Evolutionary conservation across 192 early-diverging fungal genomes (phyloP), one percentile per base, ranked within the genome.

Genomic region (Coemansia sp.): DNA sequence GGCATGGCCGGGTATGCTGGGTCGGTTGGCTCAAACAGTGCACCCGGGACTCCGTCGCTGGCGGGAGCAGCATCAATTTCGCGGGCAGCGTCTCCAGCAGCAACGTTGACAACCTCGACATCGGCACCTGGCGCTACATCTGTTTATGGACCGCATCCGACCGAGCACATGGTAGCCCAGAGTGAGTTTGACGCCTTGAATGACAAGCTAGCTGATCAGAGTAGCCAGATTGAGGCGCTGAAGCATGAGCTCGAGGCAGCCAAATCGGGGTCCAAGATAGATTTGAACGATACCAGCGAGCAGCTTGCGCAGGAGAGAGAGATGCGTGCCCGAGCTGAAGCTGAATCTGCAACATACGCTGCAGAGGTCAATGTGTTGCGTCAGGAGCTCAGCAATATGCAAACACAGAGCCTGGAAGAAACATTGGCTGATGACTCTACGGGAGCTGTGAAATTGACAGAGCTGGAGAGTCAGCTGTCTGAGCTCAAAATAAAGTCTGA

Each of bases 121-220:
- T 27, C 60, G 1, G 60, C 47, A 19, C 39, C 23, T 13, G 47
- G 11, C 53, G 59, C 65, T 4, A 23, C 8, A 14, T 57, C 58
- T 24, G 57, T 29, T 37, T 2, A 12, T 16, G 10, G 29, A 2
- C 24, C 50, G 1, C 32, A 51, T n/a, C 19, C 32, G 4, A 26
- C 13, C 20, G 71, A 63, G 63, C 59, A 55, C 0, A 54, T 32
- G 16, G 64, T 75, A 0, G 45, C 74, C 13, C 69, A 64, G 38
- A 61, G 65, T 29, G 69, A 82, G 64, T 45, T 73, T 20, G 72
- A 74, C 4, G 66, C 57, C 1, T 39, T 82, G 2, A 63, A 54
- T 4, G 61, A 54, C 26, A 62, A 60, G 22, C 49, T 85, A 12
- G 54, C 19, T 2, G 71, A 76, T 26, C 68, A 69, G 11, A 48